Conservation (phyloP, 768 basidiomycete species). For the Lactarius quietus region DNA sequence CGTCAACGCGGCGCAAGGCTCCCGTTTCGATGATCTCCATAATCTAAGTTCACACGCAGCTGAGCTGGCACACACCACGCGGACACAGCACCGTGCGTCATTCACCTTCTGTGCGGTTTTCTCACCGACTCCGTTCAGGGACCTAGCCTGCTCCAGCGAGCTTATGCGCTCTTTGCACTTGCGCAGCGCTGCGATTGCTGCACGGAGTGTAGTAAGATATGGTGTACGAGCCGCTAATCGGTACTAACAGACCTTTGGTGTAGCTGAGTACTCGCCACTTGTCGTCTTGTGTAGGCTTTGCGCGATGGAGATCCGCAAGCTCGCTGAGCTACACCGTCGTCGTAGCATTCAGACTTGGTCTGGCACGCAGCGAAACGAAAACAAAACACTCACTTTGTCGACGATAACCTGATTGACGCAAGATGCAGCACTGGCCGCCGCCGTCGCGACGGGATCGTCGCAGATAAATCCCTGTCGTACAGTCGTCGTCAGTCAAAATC, state of each 20-base stretch:
- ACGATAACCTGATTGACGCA: slow-evolving; percentile 71
- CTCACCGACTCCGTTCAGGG: slow-evolving; percentile 60
- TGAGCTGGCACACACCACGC: background rate
- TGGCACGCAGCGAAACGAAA: no score
- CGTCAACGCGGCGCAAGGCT: slow-evolving; percentile 59
- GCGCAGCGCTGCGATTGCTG: slow-evolving; percentile 59
- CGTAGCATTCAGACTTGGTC: slow-evolving; percentile 7
- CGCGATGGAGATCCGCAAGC: slow-evolving; percentile 60
- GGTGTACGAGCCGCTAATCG: background rate
- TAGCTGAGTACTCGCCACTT: slow-evolving; percentile 66
- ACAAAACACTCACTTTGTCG: slow-evolving; percentile 52
- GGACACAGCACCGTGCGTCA: background rate
- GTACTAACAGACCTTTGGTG: slow-evolving; percentile 51
- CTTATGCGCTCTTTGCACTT: slow-evolving; percentile 55
- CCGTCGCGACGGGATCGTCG: slow-evolving; percentile 42
- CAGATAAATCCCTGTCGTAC: slow-evolving; percentile 58
- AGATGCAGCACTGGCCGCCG: slow-evolving; percentile 26
- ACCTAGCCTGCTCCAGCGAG: slow-evolving; percentile 54
- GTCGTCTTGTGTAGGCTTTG: slow-evolving; percentile 57
- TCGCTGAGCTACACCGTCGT: slow-evolving; percentile 63
- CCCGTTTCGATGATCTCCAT: slow-evolving; percentile 80
- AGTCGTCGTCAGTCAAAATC: background rate
- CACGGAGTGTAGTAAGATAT: background rate
- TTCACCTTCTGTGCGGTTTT: slow-evolving; percentile 72
- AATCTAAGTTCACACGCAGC: slow-evolving; percentile 44